phyloP scores from a whole-genome alignment of 805 yeast species.

The Scheffersomyces lignosus region DNA sequence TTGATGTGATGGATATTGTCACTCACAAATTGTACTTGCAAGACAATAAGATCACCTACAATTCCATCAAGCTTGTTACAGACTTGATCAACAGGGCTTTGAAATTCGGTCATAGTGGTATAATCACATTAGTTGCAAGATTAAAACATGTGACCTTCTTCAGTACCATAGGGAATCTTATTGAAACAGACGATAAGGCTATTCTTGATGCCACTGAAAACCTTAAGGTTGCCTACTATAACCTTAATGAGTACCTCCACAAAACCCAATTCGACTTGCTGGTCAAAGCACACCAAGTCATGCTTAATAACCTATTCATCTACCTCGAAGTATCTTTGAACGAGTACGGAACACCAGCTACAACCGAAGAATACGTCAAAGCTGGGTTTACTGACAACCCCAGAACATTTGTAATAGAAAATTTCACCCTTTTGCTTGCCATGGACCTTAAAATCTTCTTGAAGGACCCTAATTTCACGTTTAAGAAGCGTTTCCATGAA shows the following conservation, averaged over 20 bases:
- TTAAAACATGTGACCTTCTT: slow-evolving; percentile 50
- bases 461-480: slow-evolving; percentile 56
- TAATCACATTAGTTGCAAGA: slow-evolving; percentile 46
- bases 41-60: slow-evolving; percentile 44
- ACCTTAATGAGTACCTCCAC: slow-evolving; percentile 36
- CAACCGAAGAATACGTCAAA: slow-evolving; percentile 43
- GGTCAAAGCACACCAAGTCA: slow-evolving; percentile 37
- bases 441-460: slow-evolving; percentile 56
- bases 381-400: slow-evolving; percentile 51
- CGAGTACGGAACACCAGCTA: slow-evolving; percentile 43
- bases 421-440: slow-evolving; percentile 50
- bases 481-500: slow-evolving; percentile 62
- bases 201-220: slow-evolving; percentile 29
- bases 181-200: slow-evolving; percentile 37
- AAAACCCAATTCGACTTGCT: slow-evolving; percentile 37
- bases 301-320: slow-evolving; percentile 40
- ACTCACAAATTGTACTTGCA: slow-evolving; percentile 42
- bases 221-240: slow-evolving; percentile 34
- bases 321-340: slow-evolving; percentile 40
- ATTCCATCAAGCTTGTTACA: slow-evolving; percentile 45
- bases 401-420: slow-evolving; percentile 38
- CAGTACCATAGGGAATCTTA: slow-evolving; percentile 40
- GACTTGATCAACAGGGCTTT: slow-evolving; percentile 45
- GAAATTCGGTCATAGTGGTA: slow-evolving; percentile 40
- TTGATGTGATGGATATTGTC: slow-evolving; percentile 43